A percentile compares a stretch with the other conserved stretches of the same genome.
These are phyloP conservation scores for Paecilomyces formosus DNA, from an alignment of 2,329 filamentous ascomycete species.

Conservation along the genomic window DNA sequence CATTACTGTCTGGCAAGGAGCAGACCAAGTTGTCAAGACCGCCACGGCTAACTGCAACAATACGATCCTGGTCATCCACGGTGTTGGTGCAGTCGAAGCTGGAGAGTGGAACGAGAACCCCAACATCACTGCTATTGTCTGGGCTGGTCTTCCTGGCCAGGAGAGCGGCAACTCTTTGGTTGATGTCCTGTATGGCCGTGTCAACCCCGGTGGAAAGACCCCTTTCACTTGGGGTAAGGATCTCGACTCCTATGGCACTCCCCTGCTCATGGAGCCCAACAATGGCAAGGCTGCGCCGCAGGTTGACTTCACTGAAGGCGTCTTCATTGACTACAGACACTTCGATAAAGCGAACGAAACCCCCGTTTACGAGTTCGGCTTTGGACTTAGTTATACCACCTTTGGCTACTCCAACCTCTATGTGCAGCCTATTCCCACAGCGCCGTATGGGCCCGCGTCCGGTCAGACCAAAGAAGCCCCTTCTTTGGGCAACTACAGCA, in stretches of 20 bases:
- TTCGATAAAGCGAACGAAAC: constrained; percentile 50
- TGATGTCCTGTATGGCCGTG: constrained; percentile 63
- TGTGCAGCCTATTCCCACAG: constrained; percentile 37
- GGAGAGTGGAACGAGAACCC: constrained; percentile 53
- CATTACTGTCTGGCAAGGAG: constrained; percentile 78
- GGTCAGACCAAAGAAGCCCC: constrained; percentile 49
- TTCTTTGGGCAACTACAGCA: constrained; percentile 42
- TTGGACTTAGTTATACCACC: constrained; percentile 56
- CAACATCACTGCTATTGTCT: constrained; percentile 68
- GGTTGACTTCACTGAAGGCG: constrained; percentile 52
- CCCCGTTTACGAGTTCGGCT: constrained; percentile 57
- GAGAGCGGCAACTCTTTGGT: constrained; percentile 69
- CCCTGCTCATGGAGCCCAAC: constrained; percentile 52
- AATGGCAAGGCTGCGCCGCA: constrained; percentile 51
- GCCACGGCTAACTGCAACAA: constrained; percentile 74
- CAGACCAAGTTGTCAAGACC: constrained; percentile 72
- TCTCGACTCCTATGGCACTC: constrained; percentile 48
- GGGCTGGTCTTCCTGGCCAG: constrained; percentile 67
- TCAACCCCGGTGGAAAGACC: constrained; percentile 56
- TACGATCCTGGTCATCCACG: constrained; percentile 88
- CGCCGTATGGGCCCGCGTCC: constrained; percentile 45
- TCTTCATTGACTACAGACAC: constrained; percentile 50
- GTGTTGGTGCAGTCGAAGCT: constrained; percentile 69
- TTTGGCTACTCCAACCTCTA: constrained; percentile 54
- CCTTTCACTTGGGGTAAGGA: constrained; percentile 54